phyloP scores from a whole-genome alignment of 352 stramenopile species.

The Thraustochytrium sp. region DNA sequence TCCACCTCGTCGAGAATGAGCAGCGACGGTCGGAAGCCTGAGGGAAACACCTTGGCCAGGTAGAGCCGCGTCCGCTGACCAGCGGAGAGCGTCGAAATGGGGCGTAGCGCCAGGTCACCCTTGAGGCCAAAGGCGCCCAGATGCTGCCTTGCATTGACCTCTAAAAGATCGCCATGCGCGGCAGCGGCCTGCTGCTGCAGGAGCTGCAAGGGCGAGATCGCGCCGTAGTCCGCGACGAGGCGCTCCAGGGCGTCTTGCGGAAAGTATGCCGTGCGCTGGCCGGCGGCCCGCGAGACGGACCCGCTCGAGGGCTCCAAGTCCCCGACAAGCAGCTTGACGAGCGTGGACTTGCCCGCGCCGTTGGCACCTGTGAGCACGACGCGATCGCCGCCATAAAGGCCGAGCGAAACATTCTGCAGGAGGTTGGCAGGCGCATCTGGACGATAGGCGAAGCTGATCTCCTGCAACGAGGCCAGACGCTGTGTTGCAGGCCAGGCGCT shows the following conservation, averaged over 20 bases:
- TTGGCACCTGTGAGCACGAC: conserved; percentile 93
- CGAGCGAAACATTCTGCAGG: conserved; percentile 84
- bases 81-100: not conserved
- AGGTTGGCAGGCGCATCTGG: conserved; percentile 49
- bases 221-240: not conserved
- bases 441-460: conserved; percentile 18
- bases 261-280: conserved; percentile 15
- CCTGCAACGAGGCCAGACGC: conserved; percentile 17
- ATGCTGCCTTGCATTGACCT: not conserved
- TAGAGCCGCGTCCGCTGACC: conserved; percentile 12
- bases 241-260: conserved; percentile 9
- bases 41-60: not conserved
- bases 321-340: conserved; percentile 87
- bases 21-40: not conserved
- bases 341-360: conserved; percentile 91
- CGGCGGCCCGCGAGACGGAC: not conserved
- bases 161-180: not conserved
- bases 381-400: conserved; percentile 66
- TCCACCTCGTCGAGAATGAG: conserved; percentile 31
- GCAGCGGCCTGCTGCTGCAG: not conserved
- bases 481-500: not conserved
- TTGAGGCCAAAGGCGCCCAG: conserved; percentile 4
- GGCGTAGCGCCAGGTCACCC: not conserved
- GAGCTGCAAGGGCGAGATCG: not conserved
- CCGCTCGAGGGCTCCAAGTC: conserved; percentile 63